Base-by-base conservation (phyloP, 805 yeast genomes). In the Starmerella tilneyi region DNA sequence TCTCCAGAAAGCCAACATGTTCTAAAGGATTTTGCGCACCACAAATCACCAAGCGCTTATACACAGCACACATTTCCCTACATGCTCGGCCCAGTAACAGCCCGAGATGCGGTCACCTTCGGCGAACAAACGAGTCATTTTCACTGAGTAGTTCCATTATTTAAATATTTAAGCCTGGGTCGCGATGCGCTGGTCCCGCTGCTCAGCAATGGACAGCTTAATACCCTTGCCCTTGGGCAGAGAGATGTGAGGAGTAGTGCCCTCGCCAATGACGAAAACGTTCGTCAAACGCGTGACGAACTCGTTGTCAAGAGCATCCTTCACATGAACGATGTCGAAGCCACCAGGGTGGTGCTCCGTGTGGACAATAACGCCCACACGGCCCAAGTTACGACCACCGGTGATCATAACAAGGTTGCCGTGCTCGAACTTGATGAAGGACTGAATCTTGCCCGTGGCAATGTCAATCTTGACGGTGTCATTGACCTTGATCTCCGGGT, bases 221-320 rank as follows among this genome's bases (percentile, higher is more conserved):
- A 86, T 82, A 82, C 96, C 96, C 81, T 86, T 86, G 76, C 96
- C 96, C 89, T 85, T 86, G 76, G 96, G 96, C 72, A 86, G 76
- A 53, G 94, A 84, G 67, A 86, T 76, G 78, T 76, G 78, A 67
- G 96, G 94, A 76, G 84, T 85, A 73, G 84, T 81, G 64, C 86
- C 86, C 75, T 86, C 94, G 73, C 96, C 96, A 65, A 86, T 80
- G 66, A 86, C 81, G 73, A 86, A 85, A 60, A 86, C 94, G 81
- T 86, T 86, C 60, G 79, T 68, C 64, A 85, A 76, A 79, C 96
- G 84, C 71, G 96, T 85, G 63, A 86, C 94, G 73, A 85, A 85
- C 62, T 86, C 74, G 88, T 86, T 86, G 69, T 86, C 96, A 63
- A 85, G 77, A 52, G 92, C 71, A 69, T 85, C 96, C 81, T 85